Evolutionary conservation across 169 alveolate species (phyloP).

Genomic region (Plasmodium knowlesi): DNA sequence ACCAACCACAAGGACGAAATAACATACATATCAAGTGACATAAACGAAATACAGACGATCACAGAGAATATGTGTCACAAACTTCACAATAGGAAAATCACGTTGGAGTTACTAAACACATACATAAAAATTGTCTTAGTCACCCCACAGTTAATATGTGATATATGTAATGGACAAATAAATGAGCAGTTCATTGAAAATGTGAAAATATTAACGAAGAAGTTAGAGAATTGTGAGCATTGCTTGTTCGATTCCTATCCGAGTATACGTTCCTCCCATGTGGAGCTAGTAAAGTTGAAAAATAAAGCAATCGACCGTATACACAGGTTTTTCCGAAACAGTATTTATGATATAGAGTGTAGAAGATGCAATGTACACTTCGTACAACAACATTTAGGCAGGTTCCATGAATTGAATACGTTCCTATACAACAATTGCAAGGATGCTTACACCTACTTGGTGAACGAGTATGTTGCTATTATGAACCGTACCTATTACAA

Average conservation of each 20-base stretch:
- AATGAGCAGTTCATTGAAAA: slow-evolving; percentile 65
- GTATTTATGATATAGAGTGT: slow-evolving; percentile 75
- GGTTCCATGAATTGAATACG: not conserved
- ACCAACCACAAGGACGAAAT: slow-evolving; percentile 76
- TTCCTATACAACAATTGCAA: slow-evolving; percentile 34
- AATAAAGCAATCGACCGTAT: slow-evolving; percentile 41
- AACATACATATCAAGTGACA: slow-evolving; percentile 75
- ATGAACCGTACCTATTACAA: slow-evolving; percentile 36
- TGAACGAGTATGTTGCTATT: slow-evolving; percentile 29
- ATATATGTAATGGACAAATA: slow-evolving; percentile 77
- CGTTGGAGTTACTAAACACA: slow-evolving; percentile 75
- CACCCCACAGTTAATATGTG: slow-evolving; percentile 78
- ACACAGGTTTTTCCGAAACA: slow-evolving; percentile 1
- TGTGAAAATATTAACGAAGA: slow-evolving; percentile 64
- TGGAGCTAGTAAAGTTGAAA: slow-evolving; percentile 33
- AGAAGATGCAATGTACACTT: slow-evolving; percentile 76
- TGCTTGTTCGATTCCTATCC: slow-evolving; percentile 80
- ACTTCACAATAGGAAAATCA: slow-evolving; percentile 76
- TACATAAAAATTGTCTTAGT: slow-evolving; percentile 79
- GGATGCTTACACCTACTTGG: slow-evolving; percentile 15
- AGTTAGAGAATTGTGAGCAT: slow-evolving; percentile 76
- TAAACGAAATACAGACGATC: slow-evolving; percentile 76
- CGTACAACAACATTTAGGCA: slow-evolving; percentile 70
- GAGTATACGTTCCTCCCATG: slow-evolving; percentile 71
- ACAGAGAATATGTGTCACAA: slow-evolving; percentile 77